These are phyloP conservation scores for Vigna trinervia DNA, from an alignment of 306 rosid species.

Conservation along the genomic window DNA sequence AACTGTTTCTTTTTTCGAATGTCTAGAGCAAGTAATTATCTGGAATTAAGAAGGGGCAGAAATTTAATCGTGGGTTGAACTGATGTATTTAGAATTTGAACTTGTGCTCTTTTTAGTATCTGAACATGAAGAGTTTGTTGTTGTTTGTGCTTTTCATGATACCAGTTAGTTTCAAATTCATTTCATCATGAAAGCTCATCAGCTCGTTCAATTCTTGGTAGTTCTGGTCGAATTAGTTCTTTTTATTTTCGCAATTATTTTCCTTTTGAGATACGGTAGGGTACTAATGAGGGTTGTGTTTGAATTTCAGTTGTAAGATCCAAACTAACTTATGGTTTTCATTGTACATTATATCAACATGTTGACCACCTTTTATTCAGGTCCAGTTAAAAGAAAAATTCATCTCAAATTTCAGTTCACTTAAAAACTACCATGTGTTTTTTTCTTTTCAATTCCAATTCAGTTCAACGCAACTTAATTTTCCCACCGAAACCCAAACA, in stretches of 20 bases:
- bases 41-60: neutral
- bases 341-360: too few relatives aligned
- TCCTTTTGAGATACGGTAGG: neutral
- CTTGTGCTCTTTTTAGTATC: neutral
- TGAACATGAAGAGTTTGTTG: neutral
- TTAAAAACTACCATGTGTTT: too few relatives aligned
- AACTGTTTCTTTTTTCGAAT: neutral
- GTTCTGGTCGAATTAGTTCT: neutral
- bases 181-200: neutral
- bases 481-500: too few relatives aligned
- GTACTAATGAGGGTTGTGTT: too few relatives aligned
- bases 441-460: too few relatives aligned
- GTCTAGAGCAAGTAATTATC: neutral
- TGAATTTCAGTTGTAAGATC: too few relatives aligned
- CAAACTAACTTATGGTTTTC: too few relatives aligned
- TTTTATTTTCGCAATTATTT: neutral
- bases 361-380: too few relatives aligned
- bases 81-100: neutral
- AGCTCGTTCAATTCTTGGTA: slow-evolving; percentile 25
- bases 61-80: too few relatives aligned
- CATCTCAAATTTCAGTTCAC: too few relatives aligned
- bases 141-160: neutral
- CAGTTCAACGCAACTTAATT: too few relatives aligned
- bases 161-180: neutral
- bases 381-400: too few relatives aligned